These are phyloP conservation scores for Fusarium cicatricum DNA, from an alignment of 2,329 filamentous ascomycete genomes.

Conservation along the genomic window DNA sequence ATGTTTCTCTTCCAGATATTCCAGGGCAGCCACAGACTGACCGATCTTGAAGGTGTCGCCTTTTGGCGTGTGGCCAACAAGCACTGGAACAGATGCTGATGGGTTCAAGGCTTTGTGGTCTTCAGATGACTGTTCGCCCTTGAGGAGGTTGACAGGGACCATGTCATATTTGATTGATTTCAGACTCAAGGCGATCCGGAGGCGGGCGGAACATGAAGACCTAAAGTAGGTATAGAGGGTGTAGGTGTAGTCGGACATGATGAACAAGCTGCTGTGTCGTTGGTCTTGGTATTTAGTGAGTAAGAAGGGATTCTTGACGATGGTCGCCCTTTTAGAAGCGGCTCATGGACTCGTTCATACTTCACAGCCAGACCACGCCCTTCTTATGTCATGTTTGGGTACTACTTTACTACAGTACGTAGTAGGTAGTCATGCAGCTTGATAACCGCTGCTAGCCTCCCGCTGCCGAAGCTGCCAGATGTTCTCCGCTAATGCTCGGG, in stretches of 20 bases:
- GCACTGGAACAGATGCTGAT: conserved; percentile 62
- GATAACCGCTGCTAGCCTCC: conserved; percentile 26
- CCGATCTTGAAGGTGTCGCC: conserved; percentile 53
- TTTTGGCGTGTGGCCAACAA: conserved; percentile 49
- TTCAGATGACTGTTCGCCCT: conserved; percentile 58
- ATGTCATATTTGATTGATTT: conserved; percentile 60
- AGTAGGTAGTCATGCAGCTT: background rate
- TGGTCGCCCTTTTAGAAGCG: too few species aligned
- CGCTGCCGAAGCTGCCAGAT: conserved; percentile 20
- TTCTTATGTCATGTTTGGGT: conserved; percentile 30
- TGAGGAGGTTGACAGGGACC: conserved; percentile 61
- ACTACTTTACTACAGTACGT: too few species aligned
- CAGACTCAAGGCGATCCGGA: conserved; percentile 66
- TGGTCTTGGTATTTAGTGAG: background rate
- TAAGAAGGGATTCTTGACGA: background rate
- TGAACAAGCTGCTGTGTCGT: background rate
- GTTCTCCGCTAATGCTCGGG: background rate
- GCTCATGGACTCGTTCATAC: rapidly evolving
- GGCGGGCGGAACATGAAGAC: conserved; percentile 68
- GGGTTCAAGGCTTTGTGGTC: conserved; percentile 61
- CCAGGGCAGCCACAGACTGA: conserved; percentile 67
- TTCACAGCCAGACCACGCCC: conserved; percentile 8
- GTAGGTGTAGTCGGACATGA: conserved; percentile 41
- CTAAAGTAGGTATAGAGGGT: conserved; percentile 68
- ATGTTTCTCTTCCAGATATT: conserved; percentile 67